Evolutionary conservation across 352 stramenopile species (phyloP), one percentile per base, ranked within the genome.

Genomic region (Pythium diclinum): DNA sequence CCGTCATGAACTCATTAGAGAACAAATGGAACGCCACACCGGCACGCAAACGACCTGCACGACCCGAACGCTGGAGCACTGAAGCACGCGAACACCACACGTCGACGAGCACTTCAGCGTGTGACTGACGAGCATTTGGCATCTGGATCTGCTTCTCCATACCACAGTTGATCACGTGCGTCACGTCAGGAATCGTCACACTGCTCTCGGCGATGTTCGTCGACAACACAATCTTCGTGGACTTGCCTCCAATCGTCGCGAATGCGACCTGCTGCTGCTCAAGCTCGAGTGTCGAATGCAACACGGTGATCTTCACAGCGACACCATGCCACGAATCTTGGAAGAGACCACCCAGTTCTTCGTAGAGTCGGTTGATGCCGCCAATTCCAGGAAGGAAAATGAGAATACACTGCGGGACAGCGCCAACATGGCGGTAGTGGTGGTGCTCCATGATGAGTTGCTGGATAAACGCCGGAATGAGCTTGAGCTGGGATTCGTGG

Each of bases 131-230:
- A 16, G 80, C 77, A 47, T 90, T 89, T 2, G 85, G 81, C 77
- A 95, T 92, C 56, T 91, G 76, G 28, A 92, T 91, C 57, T 92
- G 85, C 63, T 94, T 94, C 54, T 93, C 87, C 60, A 94, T 81
- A 5, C 83, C 85, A 48, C 79, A 90, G 60, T 94, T 94, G 62
- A 95, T 92, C 30, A 95, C 85, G 54, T 95, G 85, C 6, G 85
- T 94, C 14, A 99, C 93, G 60, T 95, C 87, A 6, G 96, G 94
- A 23, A 99, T 97, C 3, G 97, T 99, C 5, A 99, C 86, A 48
- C 91, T 98, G 56, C 93, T 98, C 69, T 99, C 97, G 4, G 96
- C 96, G 65, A 99, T 97, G 65, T 98, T 99, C 0, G 96, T 99
- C 14, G 92, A 87, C 61, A 98, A 78, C 52, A 98, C 95, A n/a